These are phyloP conservation scores for Gyrodon lividus DNA, from an alignment of 768 basidiomycete species.

Conservation along the genomic window DNA sequence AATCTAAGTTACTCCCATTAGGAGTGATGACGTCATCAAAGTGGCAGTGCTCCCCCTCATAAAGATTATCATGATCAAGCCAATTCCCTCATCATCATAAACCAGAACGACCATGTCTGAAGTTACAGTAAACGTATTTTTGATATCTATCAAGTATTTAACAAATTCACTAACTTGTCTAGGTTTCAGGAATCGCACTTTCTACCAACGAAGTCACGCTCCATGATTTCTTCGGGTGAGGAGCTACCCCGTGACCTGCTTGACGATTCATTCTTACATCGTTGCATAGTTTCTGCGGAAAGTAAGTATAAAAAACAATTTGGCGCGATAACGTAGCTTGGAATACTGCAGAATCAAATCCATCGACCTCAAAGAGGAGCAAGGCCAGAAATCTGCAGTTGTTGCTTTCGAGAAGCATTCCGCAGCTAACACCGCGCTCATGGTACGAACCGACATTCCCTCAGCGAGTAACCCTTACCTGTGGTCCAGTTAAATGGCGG, in stretches of 20 bases:
- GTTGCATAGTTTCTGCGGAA: conserved; percentile 77
- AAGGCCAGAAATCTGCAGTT: conserved; percentile 49
- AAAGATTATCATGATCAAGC: conserved; percentile 1
- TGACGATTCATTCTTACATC: conserved; percentile 3
- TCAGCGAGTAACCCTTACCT: neutral
- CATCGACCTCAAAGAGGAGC: conserved; percentile 55
- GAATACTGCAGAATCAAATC: conserved; percentile 51
- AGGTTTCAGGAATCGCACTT: conserved; percentile 74
- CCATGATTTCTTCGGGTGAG: conserved; percentile 79
- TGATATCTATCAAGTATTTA: neutral
- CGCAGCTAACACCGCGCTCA: conserved; percentile 83
- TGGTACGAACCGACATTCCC: conserved; percentile 43
- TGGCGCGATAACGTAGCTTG: conserved; percentile 1
- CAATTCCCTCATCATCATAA: neutral
- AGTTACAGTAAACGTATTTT: conserved; percentile 37
- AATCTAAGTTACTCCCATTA: too few species aligned
- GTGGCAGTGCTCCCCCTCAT: conserved; percentile 9
- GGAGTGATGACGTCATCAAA: neutral
- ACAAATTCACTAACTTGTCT: neutral
- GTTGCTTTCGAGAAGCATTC: conserved; percentile 83
- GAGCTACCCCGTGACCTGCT: neutral
- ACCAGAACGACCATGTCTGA: conserved; percentile 21
- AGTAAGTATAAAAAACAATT: conserved; percentile 39
- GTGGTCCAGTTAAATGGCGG: conserved; percentile 66
- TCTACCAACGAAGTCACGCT: conserved; percentile 67